These are phyloP conservation scores for Psilocybe tampanensis DNA, from an alignment of 768 basidiomycete species.

Conservation along the genomic window DNA sequence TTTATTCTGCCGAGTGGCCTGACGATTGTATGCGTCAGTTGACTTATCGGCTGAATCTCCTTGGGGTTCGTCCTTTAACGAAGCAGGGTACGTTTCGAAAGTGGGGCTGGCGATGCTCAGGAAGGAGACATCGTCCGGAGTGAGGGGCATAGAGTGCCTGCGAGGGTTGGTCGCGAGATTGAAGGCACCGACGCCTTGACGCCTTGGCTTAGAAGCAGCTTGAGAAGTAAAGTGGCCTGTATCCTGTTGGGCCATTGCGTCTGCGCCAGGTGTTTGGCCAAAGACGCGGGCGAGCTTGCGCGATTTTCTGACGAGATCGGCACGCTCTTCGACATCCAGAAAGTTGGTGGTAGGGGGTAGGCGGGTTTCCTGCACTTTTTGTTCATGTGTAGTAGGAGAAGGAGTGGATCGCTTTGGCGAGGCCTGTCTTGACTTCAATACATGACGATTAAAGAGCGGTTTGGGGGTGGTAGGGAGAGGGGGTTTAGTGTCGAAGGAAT, in stretches of 20 bases:
- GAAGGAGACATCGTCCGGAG: conserved; percentile 47
- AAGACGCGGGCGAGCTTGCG: conserved; percentile 84
- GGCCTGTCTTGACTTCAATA: conserved; percentile 18
- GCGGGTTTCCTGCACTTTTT: background rate
- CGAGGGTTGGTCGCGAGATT: conserved; percentile 34
- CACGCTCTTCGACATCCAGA: conserved; percentile 64
- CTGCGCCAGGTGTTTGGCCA: conserved; percentile 62
- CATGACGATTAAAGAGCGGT: conserved; percentile 42
- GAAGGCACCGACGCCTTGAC: conserved; percentile 22
- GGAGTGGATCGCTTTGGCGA: conserved; percentile 24
- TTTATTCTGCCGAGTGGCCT: conserved; percentile 23
- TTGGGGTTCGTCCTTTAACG: background rate
- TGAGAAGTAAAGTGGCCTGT: conserved; percentile 4
- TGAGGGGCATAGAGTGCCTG: conserved; percentile 59
- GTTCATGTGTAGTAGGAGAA: conserved; percentile 13
- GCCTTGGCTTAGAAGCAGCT: background rate
- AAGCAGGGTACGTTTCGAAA: conserved; percentile 10
- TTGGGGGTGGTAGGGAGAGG: conserved; percentile 50
- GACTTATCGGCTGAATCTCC: conserved; percentile 4
- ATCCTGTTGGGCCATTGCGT: conserved; percentile 37
- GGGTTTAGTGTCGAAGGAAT: conserved; percentile 34
- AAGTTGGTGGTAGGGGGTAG: conserved; percentile 70
- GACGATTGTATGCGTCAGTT: conserved; percentile 13
- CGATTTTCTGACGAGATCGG: conserved; percentile 70
- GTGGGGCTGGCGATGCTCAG: conserved; percentile 26